These are phyloP conservation scores for Umbilicaria muhlenbergii DNA, from an alignment of 495 filamentous ascomycete genomes.

Conservation along the genomic window DNA sequence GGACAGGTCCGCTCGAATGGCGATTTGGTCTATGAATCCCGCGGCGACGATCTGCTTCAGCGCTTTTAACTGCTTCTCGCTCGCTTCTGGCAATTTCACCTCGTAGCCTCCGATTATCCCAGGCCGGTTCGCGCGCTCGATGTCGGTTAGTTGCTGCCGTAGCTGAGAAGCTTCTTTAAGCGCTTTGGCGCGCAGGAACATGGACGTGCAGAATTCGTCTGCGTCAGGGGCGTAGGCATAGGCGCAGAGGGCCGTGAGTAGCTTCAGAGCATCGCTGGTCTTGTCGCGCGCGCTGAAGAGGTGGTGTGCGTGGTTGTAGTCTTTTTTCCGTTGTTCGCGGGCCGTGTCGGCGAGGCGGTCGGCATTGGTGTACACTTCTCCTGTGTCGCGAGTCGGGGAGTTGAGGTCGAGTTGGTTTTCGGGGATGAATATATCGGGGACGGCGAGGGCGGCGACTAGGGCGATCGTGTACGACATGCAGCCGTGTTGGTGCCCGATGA, in stretches of 20 bases:
- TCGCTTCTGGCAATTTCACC: conserved; percentile 50
- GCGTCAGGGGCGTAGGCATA: conserved; percentile 62
- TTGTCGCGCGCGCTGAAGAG: conserved; percentile 70
- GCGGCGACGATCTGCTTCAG: conserved; percentile 83
- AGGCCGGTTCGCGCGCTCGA: conserved; percentile 61
- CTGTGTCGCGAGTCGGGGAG: conserved; percentile 22
- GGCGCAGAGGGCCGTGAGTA: conserved; percentile 66
- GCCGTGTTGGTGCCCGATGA: conserved; percentile 69
- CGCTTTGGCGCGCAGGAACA: conserved; percentile 73
- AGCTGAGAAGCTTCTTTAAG: conserved; percentile 77
- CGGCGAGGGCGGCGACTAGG: conserved; percentile 75
- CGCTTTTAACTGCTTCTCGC: conserved; percentile 54
- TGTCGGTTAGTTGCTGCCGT: conserved; percentile 62
- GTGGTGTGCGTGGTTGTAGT: conserved; percentile 60
- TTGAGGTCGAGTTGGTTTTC: conserved; percentile 58
- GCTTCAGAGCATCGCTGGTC: conserved; percentile 76
- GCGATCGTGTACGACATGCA: conserved; percentile 80
- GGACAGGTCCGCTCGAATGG: conserved; percentile 77
- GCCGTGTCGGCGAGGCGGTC: conserved; percentile 53
- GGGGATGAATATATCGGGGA: conserved; percentile 74
- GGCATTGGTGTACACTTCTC: conserved; percentile 43
- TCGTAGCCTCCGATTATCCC: conserved; percentile 43
- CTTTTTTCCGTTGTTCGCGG: conserved; percentile 45
- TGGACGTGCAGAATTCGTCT: conserved; percentile 57
- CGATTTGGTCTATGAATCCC: conserved; percentile 90